Evolutionary conservation across 345 rosid genomes (phyloP), one percentile per base, ranked within the genome.

Genomic region (Raphanus sativus): DNA sequence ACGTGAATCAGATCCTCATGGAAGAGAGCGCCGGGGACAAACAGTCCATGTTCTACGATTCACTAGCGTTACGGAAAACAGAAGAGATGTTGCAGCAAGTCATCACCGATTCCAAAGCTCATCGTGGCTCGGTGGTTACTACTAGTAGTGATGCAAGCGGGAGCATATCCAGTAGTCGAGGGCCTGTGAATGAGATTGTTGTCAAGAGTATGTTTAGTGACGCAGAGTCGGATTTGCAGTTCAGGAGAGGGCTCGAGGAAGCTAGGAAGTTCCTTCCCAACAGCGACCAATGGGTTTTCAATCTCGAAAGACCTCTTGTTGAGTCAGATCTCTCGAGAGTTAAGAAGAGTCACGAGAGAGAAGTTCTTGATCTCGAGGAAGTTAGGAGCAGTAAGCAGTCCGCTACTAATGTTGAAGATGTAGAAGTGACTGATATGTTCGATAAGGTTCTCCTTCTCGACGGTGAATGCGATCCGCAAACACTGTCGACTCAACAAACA

Each of bases 231-330:
- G 67, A 85, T 16, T 1, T 48, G 12, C 77, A 73, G 77, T 78
- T 78, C 9, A 73, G 63, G 56, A 78, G 68, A 73, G 81, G 81
- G 4, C 29, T 73, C 48, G 81, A 78, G 55, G 98, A 89, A 85
- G 97, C 97, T 70, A 84, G 84, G 36, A 91, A 81, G 77, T 89
- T 93, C 60, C 88, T 93, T 81, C 97, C 94, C 5, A 78, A 80
- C 66, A 75, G 77, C 75, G 80, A 73, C 65, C 81, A 87, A 50
- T 80, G 88, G 63, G 69, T 79, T 26, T 71, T 83, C 4, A 80
- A 84, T 76, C 58, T 78, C 1, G 85, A 85, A 60, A 28, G 21
- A 16, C 59, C 6, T 1, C 50, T 24, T 3, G 60, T 30, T 54
- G 2, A n/a, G 62, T 36, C 0, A 30, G 64, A 62, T 52, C 55